Evolutionary conservation across 805 yeast genomes (phyloP).

Genomic region (Pichia nanzhaoensis): DNA sequence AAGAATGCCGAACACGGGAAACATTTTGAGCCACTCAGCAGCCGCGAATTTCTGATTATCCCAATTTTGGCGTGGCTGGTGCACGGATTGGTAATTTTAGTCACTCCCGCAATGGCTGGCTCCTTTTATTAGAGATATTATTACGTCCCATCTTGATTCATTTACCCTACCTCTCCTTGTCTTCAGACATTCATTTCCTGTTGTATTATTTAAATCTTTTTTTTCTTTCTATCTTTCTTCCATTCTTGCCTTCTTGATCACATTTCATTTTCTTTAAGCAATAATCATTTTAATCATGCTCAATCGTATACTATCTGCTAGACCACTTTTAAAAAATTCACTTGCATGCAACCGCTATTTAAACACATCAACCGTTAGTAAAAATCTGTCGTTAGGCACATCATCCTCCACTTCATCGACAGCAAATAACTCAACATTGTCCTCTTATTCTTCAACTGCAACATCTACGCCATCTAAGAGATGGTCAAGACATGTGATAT

Average conservation of each 20-base stretch:
- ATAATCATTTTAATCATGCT: no score
- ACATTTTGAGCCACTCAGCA: background rate
- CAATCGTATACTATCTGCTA: background rate
- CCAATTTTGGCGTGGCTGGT: background rate
- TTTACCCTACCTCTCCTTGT: no score
- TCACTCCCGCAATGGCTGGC: background rate
- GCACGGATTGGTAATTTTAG: background rate
- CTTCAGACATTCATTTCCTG: no score
- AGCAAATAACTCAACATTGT: constrained; percentile 1
- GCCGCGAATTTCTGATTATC: background rate
- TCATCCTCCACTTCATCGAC: background rate
- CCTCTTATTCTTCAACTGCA: constrained; percentile 8
- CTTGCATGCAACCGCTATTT: background rate
- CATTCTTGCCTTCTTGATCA: no score
- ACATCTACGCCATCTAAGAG: constrained; percentile 13
- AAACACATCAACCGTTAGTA: background rate
- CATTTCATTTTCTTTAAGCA: no score
- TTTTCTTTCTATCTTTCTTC: no score
- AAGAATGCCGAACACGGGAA: constrained; percentile 3
- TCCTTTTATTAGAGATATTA: no score
- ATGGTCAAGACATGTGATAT: constrained; percentile 29
- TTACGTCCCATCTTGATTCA: no score
- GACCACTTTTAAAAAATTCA: constrained; percentile 1
- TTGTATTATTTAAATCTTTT: no score
- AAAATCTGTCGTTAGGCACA: background rate